Percentiles rank a stretch among this genome's conserved stretches.
Evolutionary conservation across 2,329 filamentous ascomycete genomes (phyloP).

Genomic region (Xylariaceae sp.): DNA sequence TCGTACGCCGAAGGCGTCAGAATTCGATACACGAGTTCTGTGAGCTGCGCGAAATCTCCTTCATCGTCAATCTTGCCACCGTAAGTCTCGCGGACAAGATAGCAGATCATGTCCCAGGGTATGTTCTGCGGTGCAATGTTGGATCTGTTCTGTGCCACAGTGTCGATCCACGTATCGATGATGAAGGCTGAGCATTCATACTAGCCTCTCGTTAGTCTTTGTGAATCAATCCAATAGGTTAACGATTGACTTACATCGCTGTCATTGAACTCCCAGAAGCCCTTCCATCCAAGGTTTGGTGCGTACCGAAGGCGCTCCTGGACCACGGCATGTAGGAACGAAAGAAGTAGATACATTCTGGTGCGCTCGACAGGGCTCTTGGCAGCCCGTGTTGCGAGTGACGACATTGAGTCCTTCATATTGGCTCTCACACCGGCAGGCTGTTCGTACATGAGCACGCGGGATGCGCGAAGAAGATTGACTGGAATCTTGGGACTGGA

Average conservation of each 20-base stretch:
- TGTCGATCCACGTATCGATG: constrained; percentile 90
- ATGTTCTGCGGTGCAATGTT: constrained; percentile 93
- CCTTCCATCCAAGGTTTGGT: constrained; percentile 92
- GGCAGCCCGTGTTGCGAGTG: constrained; percentile 68
- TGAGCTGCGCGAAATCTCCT: constrained; percentile 72
- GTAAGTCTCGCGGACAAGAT: constrained; percentile 88
- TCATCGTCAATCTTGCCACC: constrained; percentile 96
- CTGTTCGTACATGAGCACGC: constrained; percentile 97
- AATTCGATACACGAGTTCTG: constrained; percentile 68
- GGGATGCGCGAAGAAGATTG: constrained; percentile 86
- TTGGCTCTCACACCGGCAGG: constrained; percentile 94
- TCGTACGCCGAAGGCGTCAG: constrained; percentile 89
- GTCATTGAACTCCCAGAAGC: constrained; percentile 99
- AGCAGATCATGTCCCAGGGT: constrained; percentile 93
- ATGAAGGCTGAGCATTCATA: constrained; percentile 97
- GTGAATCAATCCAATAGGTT: neutral
- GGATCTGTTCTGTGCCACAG: constrained; percentile 74
- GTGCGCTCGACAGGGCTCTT: constrained; percentile 88
- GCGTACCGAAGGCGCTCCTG: constrained; percentile 94
- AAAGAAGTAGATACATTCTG: constrained; percentile 83
- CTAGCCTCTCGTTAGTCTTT: constrained; percentile 40
- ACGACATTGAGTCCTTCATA: constrained; percentile 95
- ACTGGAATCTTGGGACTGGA: constrained; percentile 95
- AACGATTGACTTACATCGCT: constrained; percentile 74
- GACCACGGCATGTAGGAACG: constrained; percentile 91